Evolutionary conservation across 306 rosid species (phyloP), one percentile per base, ranked within the genome.

Genomic region (Adenanthera pavonina): DNA sequence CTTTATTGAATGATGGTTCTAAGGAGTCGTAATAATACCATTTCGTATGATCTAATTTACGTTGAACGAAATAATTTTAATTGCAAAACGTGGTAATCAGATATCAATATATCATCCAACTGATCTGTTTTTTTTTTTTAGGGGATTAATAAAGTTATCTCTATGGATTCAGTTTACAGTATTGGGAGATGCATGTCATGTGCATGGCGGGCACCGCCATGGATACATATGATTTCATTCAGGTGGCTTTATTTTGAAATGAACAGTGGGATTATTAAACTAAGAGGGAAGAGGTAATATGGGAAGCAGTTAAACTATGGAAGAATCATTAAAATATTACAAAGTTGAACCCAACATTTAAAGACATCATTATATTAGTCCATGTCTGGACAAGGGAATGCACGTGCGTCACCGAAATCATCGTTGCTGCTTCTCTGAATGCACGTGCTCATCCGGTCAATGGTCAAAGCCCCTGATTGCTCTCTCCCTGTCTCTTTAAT

Each of bases 391-490:
- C 86, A 88, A 86, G 86, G 70, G 77, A 85, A 44, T 85, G 93
- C 97, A 89, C 97, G 97, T 89, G 93, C 91, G 88, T 84, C 84
- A 82, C 93, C 91, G 91, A 92, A 86, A 88, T 84, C 93, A 84
- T 82, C 93, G 92, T 89, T 68, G 85, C 65, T 35, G 79, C 74
- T 60, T 57, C 76, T 82, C 89, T 83, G 80, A 81, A 84, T 69
- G 94, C 97, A 92, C 92, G 94, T 92, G 97, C 85, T 81, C 84
- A 84, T n/a, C 11, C 65, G 30, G 97, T 92, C 97, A 89, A 92
- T 83, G 97, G 95, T 92, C 97, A 90, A 91, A 92, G 87, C 90
- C 80, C 20, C 80, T 44, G 85, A 82, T 77, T 77, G 17, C 61
- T 49, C 30, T 62, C 83, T 49, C 80, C 4, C 9, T 76, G 64